Base-by-base conservation (phyloP, 768 basidiomycete species). In the Mycena chlorophos region DNA sequence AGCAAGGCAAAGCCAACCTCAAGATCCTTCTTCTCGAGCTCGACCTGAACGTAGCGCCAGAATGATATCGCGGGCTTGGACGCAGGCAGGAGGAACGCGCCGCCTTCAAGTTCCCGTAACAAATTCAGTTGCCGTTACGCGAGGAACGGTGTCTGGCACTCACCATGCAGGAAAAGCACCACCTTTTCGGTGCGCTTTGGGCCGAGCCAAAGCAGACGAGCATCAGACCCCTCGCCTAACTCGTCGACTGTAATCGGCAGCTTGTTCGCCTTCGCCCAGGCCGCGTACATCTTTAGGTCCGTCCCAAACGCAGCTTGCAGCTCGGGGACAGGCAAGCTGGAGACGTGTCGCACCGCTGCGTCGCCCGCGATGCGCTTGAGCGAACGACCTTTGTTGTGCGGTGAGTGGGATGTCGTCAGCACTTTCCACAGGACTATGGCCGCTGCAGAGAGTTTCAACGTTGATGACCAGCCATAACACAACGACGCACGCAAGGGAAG, bases 81-180 rank as follows among this genome's bases (percentile, higher is more conserved):
- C 20, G 68, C 43, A 13, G 71, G 66, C 5, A 65, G 31, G 10
- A 69, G 46, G 55, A 66, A 75, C 0, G 56, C 71, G 26, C 74
- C 73, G 20, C 73, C 73, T 76, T 49, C 27, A 37, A n/a, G n/a
- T 12, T 22, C 23, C 17, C 4, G 8, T 17, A n/a, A 23, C 13
- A n/a, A n/a, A n/a, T n/a, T n/a, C n/a, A n/a, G n/a, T n/a, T n/a
- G n/a, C n/a, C n/a, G n/a, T n/a, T n/a, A 17, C 22, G 20, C 27
- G 14, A 10, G 22, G 29, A 25, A n/a, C 3, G 3, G 27, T 16
- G 12, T 20, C n/a, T n/a, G 17, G 42, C 29, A 31, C 49, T 17
- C 46, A 73, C 73, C 72, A 47, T 69, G 74, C 17, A 68, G 48
- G 48, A 69, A 71, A 14, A 73, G 59, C 3, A 76, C 54, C 17